Evolutionary conservation across 148 eudicot genomes (phyloP).

Genomic region (Rhododendron simsii): DNA sequence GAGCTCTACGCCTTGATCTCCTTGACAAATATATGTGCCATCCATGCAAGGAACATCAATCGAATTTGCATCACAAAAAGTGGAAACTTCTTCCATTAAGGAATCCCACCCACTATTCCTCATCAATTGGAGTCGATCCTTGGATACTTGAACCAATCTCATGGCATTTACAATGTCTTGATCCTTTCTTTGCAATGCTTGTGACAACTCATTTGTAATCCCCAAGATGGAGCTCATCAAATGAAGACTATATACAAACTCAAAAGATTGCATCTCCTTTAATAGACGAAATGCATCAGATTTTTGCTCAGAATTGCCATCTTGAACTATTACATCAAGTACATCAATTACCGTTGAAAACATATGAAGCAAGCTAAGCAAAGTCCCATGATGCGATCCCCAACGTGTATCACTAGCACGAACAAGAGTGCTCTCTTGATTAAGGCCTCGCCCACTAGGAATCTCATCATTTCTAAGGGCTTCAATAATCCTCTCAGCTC

Average conservation of each 20-base stretch:
- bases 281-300: background rate
- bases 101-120: background rate
- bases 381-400: constrained; percentile 19
- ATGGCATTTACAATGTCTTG: constrained; percentile 1
- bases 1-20: background rate
- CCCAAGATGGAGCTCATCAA: background rate
- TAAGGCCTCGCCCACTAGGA: constrained; percentile 7
- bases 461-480: background rate
- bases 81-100: background rate
- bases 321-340: background rate
- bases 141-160: background rate
- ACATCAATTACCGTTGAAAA: background rate
- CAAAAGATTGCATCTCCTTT: background rate
- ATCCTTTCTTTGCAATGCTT: background rate
- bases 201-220: background rate
- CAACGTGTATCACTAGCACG: constrained; percentile 18
- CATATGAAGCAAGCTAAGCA: constrained; percentile 1
- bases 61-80: background rate
- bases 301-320: background rate
- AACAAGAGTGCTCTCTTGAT: constrained; percentile 11
- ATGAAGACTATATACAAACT: background rate
- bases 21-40: background rate
- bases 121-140: background rate
- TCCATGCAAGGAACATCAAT: background rate
- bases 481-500: background rate